These are phyloP conservation scores for Arachnopeziza araneosa DNA, from an alignment of 2,329 filamentous ascomycete species.

Conservation along the genomic window DNA sequence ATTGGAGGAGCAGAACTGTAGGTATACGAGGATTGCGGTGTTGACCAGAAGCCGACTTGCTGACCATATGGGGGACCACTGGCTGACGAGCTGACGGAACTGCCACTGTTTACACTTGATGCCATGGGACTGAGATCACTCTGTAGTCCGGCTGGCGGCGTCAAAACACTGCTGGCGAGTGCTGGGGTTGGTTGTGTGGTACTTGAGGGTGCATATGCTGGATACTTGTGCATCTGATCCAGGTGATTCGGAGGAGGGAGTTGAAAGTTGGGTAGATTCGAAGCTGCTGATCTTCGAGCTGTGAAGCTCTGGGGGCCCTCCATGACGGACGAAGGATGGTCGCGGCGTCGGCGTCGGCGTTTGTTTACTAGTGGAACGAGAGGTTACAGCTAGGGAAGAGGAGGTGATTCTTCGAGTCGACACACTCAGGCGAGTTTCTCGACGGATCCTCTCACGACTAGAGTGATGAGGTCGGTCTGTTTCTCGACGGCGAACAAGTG, in stretches of 20 bases:
- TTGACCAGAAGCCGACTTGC: conserved; percentile 56
- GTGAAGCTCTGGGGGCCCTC: conserved; percentile 61
- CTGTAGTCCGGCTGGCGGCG: conserved; percentile 41
- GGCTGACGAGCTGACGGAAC: conserved; percentile 52
- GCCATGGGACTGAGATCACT: conserved; percentile 58
- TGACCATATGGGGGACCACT: conserved; percentile 48
- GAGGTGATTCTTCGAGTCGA: neutral
- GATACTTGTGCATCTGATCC: conserved; percentile 45
- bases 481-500: neutral
- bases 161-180: conserved; percentile 36
- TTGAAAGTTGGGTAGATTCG: conserved; percentile 63
- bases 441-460: neutral
- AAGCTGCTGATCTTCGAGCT: conserved; percentile 63
- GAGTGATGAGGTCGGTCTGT: neutral
- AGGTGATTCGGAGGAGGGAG: conserved; percentile 56
- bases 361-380: conserved; percentile 4
- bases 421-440: neutral
- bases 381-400: neutral
- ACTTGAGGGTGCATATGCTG: conserved; percentile 44
- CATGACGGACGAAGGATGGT: conserved; percentile 38
- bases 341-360: conserved; percentile 28
- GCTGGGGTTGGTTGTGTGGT: conserved; percentile 33
- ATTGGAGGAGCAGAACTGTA: conserved; percentile 45
- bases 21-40: conserved; percentile 44
- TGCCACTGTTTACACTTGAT: conserved; percentile 55